Percentiles rank a stretch among this genome's conserved stretches.
phyloP scores from a whole-genome alignment of 148 eudicot species.

The Tetragonia tetragonoides region DNA sequence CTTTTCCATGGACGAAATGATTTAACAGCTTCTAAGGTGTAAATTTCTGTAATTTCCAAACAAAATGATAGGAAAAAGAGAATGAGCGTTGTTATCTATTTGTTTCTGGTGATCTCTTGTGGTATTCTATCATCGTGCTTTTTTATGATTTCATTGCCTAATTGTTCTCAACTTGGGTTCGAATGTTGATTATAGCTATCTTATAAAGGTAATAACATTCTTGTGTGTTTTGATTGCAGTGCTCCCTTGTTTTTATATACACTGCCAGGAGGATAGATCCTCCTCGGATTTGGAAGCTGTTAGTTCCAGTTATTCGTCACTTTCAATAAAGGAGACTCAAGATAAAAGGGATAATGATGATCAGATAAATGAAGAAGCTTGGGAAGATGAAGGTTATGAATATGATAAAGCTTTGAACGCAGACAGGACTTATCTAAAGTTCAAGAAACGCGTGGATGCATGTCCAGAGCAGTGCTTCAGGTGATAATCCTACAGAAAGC shows the following conservation, averaged over 20 bases:
- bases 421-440: conserved; percentile 89
- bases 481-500: conserved; percentile 29
- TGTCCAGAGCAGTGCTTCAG: conserved; percentile 88
- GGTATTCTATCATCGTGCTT: neutral
- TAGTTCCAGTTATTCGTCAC: conserved; percentile 34
- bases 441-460: conserved; percentile 77
- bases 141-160: neutral
- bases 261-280: conserved; percentile 50
- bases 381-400: conserved; percentile 83
- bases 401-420: conserved; percentile 78
- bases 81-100: neutral
- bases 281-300: conserved; percentile 36
- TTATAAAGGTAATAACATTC: neutral
- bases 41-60: neutral
- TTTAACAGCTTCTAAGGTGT: neutral
- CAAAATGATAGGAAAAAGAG: neutral
- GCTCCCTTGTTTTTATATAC: conserved; percentile 79
- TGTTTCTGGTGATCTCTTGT: neutral
- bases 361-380: conserved; percentile 47
- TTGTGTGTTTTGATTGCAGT: conserved; percentile 47
- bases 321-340: conserved; percentile 37
- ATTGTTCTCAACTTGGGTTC: neutral
- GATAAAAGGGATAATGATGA: conserved; percentile 35
- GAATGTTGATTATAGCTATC: neutral
- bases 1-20: too few relatives aligned